These are phyloP conservation scores for Endothia cerciana DNA, from an alignment of 2,329 filamentous ascomycete genomes.

Conservation along the genomic window DNA sequence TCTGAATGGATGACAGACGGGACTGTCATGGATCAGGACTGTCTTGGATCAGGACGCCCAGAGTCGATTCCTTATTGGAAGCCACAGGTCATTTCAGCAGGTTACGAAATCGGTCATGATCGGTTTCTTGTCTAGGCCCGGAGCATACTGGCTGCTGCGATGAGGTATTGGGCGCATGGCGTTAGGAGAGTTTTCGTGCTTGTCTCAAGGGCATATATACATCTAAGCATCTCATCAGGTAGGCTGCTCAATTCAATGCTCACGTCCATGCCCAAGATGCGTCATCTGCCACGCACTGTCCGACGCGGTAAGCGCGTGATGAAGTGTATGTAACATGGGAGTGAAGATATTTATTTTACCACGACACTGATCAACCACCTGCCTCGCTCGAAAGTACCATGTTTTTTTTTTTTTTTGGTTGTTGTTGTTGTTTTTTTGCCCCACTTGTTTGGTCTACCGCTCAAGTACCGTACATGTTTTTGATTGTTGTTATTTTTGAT, in stretches of 20 bases:
- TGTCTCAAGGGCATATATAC: background rate
- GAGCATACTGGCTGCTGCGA: background rate
- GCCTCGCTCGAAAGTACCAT: background rate
- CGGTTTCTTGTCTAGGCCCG: background rate
- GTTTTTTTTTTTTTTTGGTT: background rate
- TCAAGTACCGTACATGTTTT: slow-evolving; percentile 1
- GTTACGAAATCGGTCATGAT: background rate
- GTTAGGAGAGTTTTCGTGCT: no score
- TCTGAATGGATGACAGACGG: background rate
- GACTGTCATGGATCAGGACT: background rate
- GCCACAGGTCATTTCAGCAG: background rate
- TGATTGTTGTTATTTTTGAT: background rate
- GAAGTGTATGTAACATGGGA: background rate
- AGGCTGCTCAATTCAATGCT: background rate
- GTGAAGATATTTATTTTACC: slow-evolving; percentile 29
- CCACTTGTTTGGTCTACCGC: slow-evolving; percentile 18
- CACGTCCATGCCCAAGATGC: background rate
- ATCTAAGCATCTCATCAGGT: background rate
- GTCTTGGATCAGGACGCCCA: background rate
- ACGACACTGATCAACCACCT: slow-evolving; percentile 3
- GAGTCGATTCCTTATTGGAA: background rate
- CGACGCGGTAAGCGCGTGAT: background rate
- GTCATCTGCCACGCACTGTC: background rate
- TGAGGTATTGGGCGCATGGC: background rate
- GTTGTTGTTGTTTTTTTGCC: background rate